Percentiles rank a stretch among this genome's conserved stretches.
Conservation (phyloP, 768 basidiomycete species). For the Daedaleopsis sinensis region DNA sequence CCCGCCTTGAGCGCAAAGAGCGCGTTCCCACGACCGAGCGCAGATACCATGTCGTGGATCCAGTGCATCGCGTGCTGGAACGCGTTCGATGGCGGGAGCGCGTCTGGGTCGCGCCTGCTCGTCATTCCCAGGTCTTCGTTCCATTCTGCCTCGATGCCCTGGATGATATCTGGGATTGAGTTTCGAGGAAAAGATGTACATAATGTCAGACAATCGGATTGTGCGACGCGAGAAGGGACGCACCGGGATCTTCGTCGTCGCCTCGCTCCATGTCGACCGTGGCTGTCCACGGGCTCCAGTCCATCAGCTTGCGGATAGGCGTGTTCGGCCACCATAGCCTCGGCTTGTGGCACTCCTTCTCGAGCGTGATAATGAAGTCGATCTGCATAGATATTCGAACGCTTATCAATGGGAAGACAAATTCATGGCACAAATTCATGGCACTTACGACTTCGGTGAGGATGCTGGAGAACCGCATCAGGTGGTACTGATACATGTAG, state of each 20-base stretch:
- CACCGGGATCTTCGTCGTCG: constrained; percentile 74
- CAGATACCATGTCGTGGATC: constrained; percentile 43
- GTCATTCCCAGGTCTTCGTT: constrained; percentile 59
- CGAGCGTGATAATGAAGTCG: constrained; percentile 56
- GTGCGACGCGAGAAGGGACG: not conserved
- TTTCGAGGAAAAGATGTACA: not conserved
- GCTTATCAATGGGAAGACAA: not conserved
- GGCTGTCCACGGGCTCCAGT: constrained; percentile 47
- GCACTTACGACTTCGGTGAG: constrained; percentile 40
- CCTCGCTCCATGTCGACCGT: constrained; percentile 44
- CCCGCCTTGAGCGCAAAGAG: constrained; percentile 76
- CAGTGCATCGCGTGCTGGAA: constrained; percentile 55
- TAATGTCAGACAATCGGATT: not conserved
- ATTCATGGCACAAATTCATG: not conserved
- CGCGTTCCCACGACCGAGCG: constrained; percentile 58
- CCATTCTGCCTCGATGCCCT: constrained; percentile 50
- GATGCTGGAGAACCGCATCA: constrained; percentile 40
- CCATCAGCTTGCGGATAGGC: constrained; percentile 31
- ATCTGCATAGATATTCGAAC: constrained; percentile 42
- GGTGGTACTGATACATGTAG: constrained; percentile 68
- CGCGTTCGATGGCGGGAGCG: constrained; percentile 64
- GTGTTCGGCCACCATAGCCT: constrained; percentile 62
- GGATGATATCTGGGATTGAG: constrained; percentile 49
- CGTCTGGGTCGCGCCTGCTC: constrained; percentile 69
- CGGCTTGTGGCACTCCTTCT: constrained; percentile 44